Conservation (phyloP, 108 stramenopile genomes). For the Aurantiochytrium sp. region DNA sequence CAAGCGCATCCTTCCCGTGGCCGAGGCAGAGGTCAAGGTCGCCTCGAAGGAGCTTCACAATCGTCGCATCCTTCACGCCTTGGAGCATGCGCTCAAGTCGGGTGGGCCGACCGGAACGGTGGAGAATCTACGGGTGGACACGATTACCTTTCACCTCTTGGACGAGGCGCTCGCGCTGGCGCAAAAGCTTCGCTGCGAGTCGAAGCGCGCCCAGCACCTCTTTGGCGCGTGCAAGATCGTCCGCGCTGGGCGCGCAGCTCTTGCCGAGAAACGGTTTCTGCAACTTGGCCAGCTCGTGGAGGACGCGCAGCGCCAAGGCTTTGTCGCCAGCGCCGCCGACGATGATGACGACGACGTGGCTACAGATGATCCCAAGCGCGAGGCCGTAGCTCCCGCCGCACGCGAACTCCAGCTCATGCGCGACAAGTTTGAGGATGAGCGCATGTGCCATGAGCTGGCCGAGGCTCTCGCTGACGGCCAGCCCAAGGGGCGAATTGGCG, state of each 20-base stretch:
- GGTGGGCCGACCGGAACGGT: constrained; percentile 16
- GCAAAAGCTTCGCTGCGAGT: constrained; percentile 25
- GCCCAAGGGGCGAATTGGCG: background rate
- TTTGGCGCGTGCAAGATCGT: background rate
- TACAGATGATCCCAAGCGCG: background rate
- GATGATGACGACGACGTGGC: background rate
- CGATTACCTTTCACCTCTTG: background rate
- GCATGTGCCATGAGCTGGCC: background rate
- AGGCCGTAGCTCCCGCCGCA: background rate
- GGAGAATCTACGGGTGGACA: background rate
- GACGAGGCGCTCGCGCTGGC: background rate
- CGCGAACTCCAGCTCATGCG: background rate
- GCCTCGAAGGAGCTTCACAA: constrained; percentile 25
- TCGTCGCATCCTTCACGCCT: background rate
- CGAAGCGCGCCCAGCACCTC: background rate
- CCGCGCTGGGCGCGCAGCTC: background rate
- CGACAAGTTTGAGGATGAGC: constrained; percentile 9
- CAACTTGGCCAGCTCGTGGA: constrained; percentile 27
- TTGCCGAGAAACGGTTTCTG: background rate
- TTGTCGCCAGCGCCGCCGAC: background rate
- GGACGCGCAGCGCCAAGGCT: constrained; percentile 11
- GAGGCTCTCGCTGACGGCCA: background rate
- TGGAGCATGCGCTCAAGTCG: background rate
- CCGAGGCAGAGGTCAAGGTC: constrained; percentile 31
- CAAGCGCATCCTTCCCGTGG: background rate